These are phyloP conservation scores for Dioszegia hungarica DNA, from an alignment of 768 basidiomycete species.

Conservation along the genomic window DNA sequence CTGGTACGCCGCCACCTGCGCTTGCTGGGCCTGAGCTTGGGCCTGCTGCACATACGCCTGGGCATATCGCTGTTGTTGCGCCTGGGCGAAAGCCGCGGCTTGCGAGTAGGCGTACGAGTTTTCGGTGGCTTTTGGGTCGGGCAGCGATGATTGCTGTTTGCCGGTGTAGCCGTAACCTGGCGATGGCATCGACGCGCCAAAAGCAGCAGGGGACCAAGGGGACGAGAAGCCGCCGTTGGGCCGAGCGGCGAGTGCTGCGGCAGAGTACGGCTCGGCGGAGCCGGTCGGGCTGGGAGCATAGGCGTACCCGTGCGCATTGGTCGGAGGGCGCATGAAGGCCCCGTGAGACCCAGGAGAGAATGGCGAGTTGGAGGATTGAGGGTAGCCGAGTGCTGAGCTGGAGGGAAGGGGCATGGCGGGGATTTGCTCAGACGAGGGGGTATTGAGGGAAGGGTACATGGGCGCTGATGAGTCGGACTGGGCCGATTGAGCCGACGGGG, in stretches of 20 bases:
- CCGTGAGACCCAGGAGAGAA: not conserved
- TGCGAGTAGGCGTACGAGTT: not conserved
- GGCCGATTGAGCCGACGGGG: not conserved
- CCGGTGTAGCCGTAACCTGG: conserved; percentile 25
- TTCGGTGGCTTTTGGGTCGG: not conserved
- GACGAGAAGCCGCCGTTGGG: conserved; percentile 15
- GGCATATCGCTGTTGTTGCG: not conserved
- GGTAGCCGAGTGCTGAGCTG: not conserved
- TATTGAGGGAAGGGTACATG: conserved; percentile 36
- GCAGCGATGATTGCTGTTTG: not conserved
- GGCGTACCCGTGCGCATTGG: not conserved
- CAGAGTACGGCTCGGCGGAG: not conserved
- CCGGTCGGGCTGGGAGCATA: not conserved
- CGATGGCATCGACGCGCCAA: conserved; percentile 28
- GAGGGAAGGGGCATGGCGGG: conserved; percentile 13
- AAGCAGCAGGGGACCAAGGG: conserved; percentile 34
- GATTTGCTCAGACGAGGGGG: conserved; percentile 22
- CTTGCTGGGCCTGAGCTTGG: not conserved
- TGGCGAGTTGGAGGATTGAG: conserved; percentile 2
- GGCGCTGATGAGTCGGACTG: conserved; percentile 14
- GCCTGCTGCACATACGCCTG: not conserved
- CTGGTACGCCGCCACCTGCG: not conserved
- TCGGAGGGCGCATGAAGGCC: not conserved
- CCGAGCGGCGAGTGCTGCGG: not conserved
- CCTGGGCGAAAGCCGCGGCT: not conserved